Conservation (phyloP, 2,329 filamentous ascomycete genomes). For the Graphium sp. region DNA sequence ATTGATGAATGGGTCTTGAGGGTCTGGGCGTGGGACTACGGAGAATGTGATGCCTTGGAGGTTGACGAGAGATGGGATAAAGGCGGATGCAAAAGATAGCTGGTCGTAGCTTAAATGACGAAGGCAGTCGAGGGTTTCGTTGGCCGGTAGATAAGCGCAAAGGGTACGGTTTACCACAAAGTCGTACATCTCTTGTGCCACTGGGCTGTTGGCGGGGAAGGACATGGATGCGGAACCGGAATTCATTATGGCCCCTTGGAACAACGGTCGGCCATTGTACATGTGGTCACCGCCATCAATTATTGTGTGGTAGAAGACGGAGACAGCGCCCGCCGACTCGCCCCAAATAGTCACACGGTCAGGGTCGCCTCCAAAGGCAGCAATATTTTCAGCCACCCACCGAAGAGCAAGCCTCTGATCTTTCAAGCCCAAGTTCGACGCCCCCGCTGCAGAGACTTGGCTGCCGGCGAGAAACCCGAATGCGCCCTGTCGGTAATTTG, state of each 20-base stretch:
- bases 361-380: slow-evolving; percentile 27
- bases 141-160: slow-evolving; percentile 29
- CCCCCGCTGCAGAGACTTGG: slow-evolving; percentile 22
- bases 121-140: slow-evolving; percentile 35
- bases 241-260: slow-evolving; percentile 50
- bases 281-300: slow-evolving; percentile 35
- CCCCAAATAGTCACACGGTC: slow-evolving; percentile 32
- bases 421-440: slow-evolving; percentile 30
- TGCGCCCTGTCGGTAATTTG: slow-evolving; percentile 38
- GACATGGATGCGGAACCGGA: slow-evolving; percentile 32
- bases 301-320: slow-evolving; percentile 29
- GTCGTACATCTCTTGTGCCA: slow-evolving; percentile 39
- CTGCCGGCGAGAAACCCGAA: slow-evolving; percentile 33
- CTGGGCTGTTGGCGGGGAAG: slow-evolving; percentile 32
- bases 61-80: slow-evolving; percentile 36
- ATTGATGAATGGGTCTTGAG: too few species aligned
- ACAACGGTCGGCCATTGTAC: slow-evolving; percentile 47
- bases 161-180: slow-evolving; percentile 30
- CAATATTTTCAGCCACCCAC: slow-evolving; percentile 34
- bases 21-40: slow-evolving; percentile 45
- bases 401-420: slow-evolving; percentile 30
- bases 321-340: slow-evolving; percentile 33
- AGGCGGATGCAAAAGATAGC: slow-evolving; percentile 38
- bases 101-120: slow-evolving; percentile 29
- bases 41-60: slow-evolving; percentile 41